Base-by-base conservation (phyloP, 1,284 basidiomycete species). In the Tylopilus sp. region DNA sequence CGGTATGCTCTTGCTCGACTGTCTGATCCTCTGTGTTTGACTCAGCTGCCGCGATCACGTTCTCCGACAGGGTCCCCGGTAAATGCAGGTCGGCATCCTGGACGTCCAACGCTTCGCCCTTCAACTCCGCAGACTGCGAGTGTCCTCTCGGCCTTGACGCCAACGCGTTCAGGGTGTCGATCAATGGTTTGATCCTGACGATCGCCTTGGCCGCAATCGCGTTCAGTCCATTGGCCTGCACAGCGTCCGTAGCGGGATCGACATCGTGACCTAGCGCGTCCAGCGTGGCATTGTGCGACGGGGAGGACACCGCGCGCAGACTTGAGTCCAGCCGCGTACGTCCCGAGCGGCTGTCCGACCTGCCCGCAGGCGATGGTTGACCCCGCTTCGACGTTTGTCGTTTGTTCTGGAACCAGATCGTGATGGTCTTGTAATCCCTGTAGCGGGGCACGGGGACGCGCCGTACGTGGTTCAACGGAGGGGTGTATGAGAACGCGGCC, bases 321-420 rank as follows among this genome's bases (percentile, higher is more conserved):
- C 51, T 38, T 18, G 66, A 66, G 28, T 61, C 57, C 7, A 42
- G 26, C 28, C 39, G 48, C 29, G 48, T 2, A 19, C 38, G 58
- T 25, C 21, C 48, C n/a, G 19, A 2, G 39, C 4, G 26, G 6
- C 2, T 13, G 12, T 59, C 48, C 40, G 0, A 4, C 29, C 9
- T 29, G 9, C 54, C 49, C 41, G 44, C 19, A 10, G 26, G 42
- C 15, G 23, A 42, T n/a, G 34, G 46, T 41, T 55, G 56, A 47
- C 66, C 65, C 54, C 70, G 74, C 54, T 74, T 77, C 41, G 69
- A 49, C 37, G 67, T 71, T 51, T 77, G 71, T 9, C 75, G 74
- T 58, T 71, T 76, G 56, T 77, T 77, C 62, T 77, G 75, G 55
- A 76, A 77, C 75, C 75, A 77, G 34, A 77, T 71, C 46, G 72